Base-by-base conservation (phyloP, 192 early-diverging fungal species). In the Podila clonocystis region DNA sequence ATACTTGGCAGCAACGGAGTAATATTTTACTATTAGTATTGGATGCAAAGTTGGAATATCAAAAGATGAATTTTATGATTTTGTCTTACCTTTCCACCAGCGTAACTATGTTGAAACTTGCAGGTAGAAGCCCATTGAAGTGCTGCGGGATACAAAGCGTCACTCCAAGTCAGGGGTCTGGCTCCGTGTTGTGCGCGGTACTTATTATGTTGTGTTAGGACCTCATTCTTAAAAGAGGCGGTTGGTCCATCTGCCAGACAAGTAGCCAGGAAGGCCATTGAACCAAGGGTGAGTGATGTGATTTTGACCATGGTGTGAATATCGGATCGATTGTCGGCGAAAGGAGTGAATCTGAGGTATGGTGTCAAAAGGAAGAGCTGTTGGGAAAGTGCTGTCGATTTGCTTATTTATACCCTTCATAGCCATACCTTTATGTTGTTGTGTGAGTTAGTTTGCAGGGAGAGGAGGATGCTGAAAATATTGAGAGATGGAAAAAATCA, bases 1-100 rank as follows among this genome's bases (percentile, higher is more conserved):
- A 61, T 69, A 69, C 67, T 61, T 55, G 19, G 24, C 50, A 50
- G 20, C n/a, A n/a, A n/a, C n/a, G n/a, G n/a, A n/a, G n/a, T n/a
- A n/a, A n/a, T n/a, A 30, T n/a, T 58, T 58, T 17, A 15, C 11
- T 58, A 58, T 58, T n/a, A 58, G 55, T n/a, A 58, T 26, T n/a
- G n/a, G 24, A 58, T 58, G 55, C 55, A 58, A 58, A 22, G 24
- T n/a, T 8, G n/a, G n/a, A 22, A 22, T 8, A 15, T 58, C 55
- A 58, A 58, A 26, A 58, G n/a, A 26, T 15, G 15, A 48, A 48
- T 48, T 11, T 15, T 48, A 48, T 48, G 45, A 48, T 48, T 11
- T n/a, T n/a, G 45, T 7, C 31, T 34, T 67, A 69, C 67, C 45
- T 29, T 52, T 2, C 38, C 41, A 20, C 26, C 26, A 22, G 24